Evolutionary conservation across 805 yeast genomes (phyloP).

Genomic region (Grigorovia transvaalensis): DNA sequence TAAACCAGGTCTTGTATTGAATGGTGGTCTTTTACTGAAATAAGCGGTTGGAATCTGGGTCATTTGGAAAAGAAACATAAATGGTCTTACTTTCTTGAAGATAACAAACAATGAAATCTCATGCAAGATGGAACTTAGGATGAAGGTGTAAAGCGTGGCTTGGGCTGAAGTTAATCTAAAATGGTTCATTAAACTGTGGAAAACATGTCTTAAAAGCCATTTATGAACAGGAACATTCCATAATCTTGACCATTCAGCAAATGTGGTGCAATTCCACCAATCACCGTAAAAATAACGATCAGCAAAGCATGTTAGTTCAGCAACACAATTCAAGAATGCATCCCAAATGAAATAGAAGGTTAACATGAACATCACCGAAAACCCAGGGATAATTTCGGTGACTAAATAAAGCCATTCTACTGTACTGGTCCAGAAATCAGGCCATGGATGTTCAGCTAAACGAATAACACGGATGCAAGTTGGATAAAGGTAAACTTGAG

Average conservation of each 20-base stretch:
- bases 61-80: constrained; percentile 74
- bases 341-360: constrained; percentile 93
- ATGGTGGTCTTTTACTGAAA: constrained; percentile 46
- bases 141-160: constrained; percentile 71
- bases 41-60: constrained; percentile 72
- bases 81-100: constrained; percentile 74
- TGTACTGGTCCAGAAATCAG: constrained; percentile 14
- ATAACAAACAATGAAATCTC: constrained; percentile 88
- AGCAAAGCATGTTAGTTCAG: constrained; percentile 77
- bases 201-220: constrained; percentile 84
- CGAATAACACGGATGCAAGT: constrained; percentile 48
- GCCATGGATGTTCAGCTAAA: constrained; percentile 32
- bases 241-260: constrained; percentile 86
- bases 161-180: constrained; percentile 49
- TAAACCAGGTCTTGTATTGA: constrained; percentile 45
- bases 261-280: constrained; percentile 95
- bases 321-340: constrained; percentile 77
- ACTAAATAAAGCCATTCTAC: constrained; percentile 32
- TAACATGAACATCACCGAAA: constrained; percentile 62
- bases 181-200: constrained; percentile 78
- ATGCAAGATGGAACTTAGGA: constrained; percentile 74
- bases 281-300: constrained; percentile 90
- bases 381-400: constrained; percentile 68
- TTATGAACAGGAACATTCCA: constrained; percentile 95
- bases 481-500: constrained; percentile 71